Base-by-base conservation (phyloP, 2,329 filamentous ascomycete genomes). In the Penicillium janthinellum region DNA sequence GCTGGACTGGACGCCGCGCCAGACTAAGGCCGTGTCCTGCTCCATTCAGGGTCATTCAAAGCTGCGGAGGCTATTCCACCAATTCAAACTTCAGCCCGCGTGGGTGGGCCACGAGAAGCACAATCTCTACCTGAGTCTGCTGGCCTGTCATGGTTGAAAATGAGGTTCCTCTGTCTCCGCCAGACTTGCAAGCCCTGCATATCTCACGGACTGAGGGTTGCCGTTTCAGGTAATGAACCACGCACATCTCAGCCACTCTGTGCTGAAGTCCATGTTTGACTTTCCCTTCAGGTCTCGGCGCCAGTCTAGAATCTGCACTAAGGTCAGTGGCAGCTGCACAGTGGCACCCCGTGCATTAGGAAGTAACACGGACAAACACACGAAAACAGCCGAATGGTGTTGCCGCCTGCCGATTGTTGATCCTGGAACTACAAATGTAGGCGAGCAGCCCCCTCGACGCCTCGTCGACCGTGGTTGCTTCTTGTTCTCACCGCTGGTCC, bases 131-230 rank as follows among this genome's bases (percentile, higher is more conserved):
- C 54, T 25, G 31, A 55, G 35, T 42, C 38, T 56, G 45, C 55
- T 41, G 56, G 47, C 64, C 64, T 63, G 62, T 64, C 60, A 63
- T 50, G 45, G 60, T 59, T 39, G 45, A 60, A 56, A 59, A 54
- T 11, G 11, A 11, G 41, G 48, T 31, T 51, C 38, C 22, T 48
- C 17, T 41, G 54, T 42, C 54, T 49, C 56, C 44, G 50, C 56
- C 50, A 31, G n/a, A 45, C 54, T 48, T 28, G 11, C 51, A 55
- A 48, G 60, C 57, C 57, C 65, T 67, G 61, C 61, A 64, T 42
- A 39, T 60, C 55, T 53, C 37, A 54, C 22, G 56, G 37, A 47
- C 50, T 25, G 5, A n/a, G 34, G 22, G 20, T 60, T 58, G 34
- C 62, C 60, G 5, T 22, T 59, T 58, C 11, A 4, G 55, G 65